Percentiles rank a stretch among this genome's conserved stretches.
Conservation (phyloP, 495 filamentous ascomycete species). For the Cercophora scortea region DNA sequence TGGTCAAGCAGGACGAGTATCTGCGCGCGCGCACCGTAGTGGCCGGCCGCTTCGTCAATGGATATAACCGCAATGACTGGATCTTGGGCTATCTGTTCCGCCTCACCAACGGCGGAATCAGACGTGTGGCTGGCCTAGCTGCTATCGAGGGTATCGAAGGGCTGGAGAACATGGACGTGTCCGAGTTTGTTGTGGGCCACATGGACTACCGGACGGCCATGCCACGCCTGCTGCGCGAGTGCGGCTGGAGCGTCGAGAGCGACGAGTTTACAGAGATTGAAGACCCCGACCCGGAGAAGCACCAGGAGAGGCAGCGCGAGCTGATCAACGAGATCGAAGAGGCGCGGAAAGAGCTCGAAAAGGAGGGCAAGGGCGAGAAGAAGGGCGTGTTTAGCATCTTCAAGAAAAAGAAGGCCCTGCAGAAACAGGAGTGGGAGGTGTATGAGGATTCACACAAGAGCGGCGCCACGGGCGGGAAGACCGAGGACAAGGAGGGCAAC, state of each 20-base stretch:
- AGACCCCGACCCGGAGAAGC: slow-evolving; percentile 92
- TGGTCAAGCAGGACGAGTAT: slow-evolving; percentile 90
- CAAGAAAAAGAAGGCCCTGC: slow-evolving; percentile 56
- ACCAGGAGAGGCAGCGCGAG: slow-evolving; percentile 79
- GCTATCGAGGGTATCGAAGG: slow-evolving; percentile 68
- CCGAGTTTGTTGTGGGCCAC: slow-evolving; percentile 79
- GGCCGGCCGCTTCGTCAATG: slow-evolving; percentile 86
- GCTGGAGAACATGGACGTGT: slow-evolving; percentile 86
- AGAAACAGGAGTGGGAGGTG: slow-evolving; percentile 92
- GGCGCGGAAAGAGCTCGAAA: slow-evolving; percentile 77
- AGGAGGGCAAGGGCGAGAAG: slow-evolving; percentile 35
- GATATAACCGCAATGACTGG: slow-evolving; percentile 93
- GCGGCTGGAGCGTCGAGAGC: slow-evolving; percentile 79
- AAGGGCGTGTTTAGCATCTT: slow-evolving; percentile 64
- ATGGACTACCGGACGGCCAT: slow-evolving; percentile 95
- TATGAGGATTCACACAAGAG: slow-evolving; percentile 55
- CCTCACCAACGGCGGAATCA: slow-evolving; percentile 85
- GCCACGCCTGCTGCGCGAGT: slow-evolving; percentile 72
- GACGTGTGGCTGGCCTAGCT: slow-evolving; percentile 82
- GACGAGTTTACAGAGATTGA: slow-evolving; percentile 97
- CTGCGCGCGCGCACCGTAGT: slow-evolving; percentile 72
- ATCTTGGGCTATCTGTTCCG: slow-evolving; percentile 97
- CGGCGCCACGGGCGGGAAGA: slow-evolving; percentile 17
- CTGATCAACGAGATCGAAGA: slow-evolving; percentile 96
- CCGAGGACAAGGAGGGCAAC: slow-evolving; percentile 36